Evolutionary conservation across 257 asterid species (phyloP), one percentile per base, ranked within the genome.

Genomic region (Fraxinus anomala): DNA sequence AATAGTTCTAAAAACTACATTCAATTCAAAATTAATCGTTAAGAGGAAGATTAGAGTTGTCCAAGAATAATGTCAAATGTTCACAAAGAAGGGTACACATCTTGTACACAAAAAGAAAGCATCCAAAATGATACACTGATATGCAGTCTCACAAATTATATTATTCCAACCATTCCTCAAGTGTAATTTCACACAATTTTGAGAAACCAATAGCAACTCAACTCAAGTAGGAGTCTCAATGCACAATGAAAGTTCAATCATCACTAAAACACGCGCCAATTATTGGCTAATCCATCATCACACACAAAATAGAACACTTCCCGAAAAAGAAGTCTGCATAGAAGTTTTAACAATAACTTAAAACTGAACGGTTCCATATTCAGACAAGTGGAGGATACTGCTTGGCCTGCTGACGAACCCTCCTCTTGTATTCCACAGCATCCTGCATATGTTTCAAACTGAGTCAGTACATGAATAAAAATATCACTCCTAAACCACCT

Each of bases 401-500:
- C 81, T 77, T 79, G 9, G 86, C 86, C 73, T 82, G 88, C 74
- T 76, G 80, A 11, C 78, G 80, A 8, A 85, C 88, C 76, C 81
- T 69, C 73, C 70, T 82, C 82, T 73, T 73, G 83, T 85, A 85
- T 44, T 85, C 88, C 23, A 28, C 79, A 19, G 49, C 66, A 49
- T 85, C 86, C 83, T 81, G 77, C 82, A 76, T 1, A 59, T 24
- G n/a, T 30, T 37, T 17, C 44, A 6, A 47, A 3, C n/a, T 16
- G n/a, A 54, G 12, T 54, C 65, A 54, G 12, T 54, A 54, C 12
- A 1, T 19, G 65, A 5, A 54, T 6, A 12, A 54, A 17, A 17
- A 54, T 7, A 1, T 17, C 65, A 54, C 24, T 54, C 12, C 65
- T 54, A n/a, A 54, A 54, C 56, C 2, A 47, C 56, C 51, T 42